These are phyloP conservation scores for Pestalotiopsis sp. DNA, from an alignment of 2,329 filamentous ascomycete species.

Conservation along the genomic window DNA sequence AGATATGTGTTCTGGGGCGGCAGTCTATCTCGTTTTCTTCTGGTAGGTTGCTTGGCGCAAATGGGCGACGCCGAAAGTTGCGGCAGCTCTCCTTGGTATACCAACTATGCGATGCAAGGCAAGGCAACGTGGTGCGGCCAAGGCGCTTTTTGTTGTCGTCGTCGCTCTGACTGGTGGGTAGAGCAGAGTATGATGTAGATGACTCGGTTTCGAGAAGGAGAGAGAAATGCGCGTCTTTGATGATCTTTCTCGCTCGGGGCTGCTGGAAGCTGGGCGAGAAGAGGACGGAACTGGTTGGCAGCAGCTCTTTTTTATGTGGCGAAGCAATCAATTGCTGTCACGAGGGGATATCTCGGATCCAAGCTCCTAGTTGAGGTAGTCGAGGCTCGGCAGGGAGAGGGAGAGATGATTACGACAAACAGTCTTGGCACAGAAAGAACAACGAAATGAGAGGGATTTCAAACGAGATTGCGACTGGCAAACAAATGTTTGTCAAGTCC, in stretches of 20 bases:
- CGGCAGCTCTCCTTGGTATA: background rate
- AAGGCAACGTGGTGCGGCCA: background rate
- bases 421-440: background rate
- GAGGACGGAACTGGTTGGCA: too few relatives aligned
- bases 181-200: background rate
- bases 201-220: background rate
- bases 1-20: background rate
- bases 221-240: background rate
- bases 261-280: too few relatives aligned
- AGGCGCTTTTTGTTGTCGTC: background rate
- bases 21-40: background rate
- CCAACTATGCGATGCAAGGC: background rate
- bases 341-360: slow-evolving; percentile 9
- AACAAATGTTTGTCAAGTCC: background rate
- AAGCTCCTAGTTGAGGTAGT: background rate
- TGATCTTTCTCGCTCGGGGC: too few relatives aligned
- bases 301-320: background rate
- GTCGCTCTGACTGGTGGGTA: background rate
- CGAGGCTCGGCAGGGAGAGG: background rate
- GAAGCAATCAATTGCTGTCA: slow-evolving; percentile 3
- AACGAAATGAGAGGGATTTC: background rate
- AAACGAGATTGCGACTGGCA: background rate
- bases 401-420: background rate
- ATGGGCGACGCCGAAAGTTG: background rate
- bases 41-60: background rate